Conservation (phyloP, 441 rosid genomes). For the Raphanus hybrid region DNA sequence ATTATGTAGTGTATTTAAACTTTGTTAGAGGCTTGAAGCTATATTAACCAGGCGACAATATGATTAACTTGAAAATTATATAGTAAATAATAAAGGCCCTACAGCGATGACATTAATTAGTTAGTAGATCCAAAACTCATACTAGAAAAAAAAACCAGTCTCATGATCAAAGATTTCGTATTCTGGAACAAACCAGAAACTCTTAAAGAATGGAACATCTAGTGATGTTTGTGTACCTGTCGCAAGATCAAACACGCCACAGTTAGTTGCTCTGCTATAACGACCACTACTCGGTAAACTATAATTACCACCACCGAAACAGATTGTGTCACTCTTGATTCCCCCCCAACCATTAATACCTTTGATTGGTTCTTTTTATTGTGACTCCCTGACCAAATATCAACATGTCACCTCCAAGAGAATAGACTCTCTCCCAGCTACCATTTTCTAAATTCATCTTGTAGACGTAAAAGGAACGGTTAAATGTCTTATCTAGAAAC, state of each 20-base stretch:
- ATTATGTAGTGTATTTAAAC: too few species aligned
- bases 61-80: too few species aligned
- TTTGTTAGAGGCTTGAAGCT: too few species aligned
- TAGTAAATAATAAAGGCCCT: not conserved
- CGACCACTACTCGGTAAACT: not conserved
- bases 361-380: conserved; percentile 5
- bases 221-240: not conserved
- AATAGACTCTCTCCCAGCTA: conserved; percentile 18
- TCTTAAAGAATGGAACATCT: not conserved
- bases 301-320: not conserved
- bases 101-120: not conserved
- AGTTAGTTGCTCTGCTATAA: not conserved
- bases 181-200: not conserved
- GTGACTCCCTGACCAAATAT: conserved; percentile 23
- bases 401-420: conserved; percentile 35
- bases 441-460: conserved; percentile 11
- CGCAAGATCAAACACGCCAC: not conserved
- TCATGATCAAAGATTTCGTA: not conserved
- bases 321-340: conserved; percentile 25
- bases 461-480: conserved; percentile 2
- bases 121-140: not conserved
- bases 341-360: conserved; percentile 20
- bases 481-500: not conserved
- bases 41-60: too few species aligned
- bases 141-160: not conserved